phyloP scores from a whole-genome alignment of 208 protist species.

The Trichomonas gallinae region DNA sequence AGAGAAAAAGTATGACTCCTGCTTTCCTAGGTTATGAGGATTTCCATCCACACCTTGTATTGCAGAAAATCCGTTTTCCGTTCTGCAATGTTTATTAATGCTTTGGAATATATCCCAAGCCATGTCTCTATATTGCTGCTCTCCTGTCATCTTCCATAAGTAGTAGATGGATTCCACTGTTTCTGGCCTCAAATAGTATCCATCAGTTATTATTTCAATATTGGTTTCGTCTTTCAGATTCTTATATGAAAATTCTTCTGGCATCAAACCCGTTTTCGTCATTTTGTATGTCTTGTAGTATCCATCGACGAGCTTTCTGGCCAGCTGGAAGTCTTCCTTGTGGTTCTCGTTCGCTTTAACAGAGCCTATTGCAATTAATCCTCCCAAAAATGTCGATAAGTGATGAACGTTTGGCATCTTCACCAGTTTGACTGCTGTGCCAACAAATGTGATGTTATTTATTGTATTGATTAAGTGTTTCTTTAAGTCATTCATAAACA shows the following conservation, averaged over 20 bases:
- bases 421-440: not conserved
- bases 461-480: not conserved
- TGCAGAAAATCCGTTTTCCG: slow-evolving; percentile 38
- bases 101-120: slow-evolving; percentile 55
- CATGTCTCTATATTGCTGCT: slow-evolving; percentile 53
- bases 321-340: not conserved
- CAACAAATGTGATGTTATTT: not conserved
- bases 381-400: not conserved
- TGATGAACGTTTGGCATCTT: not conserved
- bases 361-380: not conserved
- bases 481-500: not conserved
- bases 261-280: not conserved
- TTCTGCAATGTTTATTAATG: slow-evolving; percentile 45
- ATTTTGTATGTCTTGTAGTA: not conserved
- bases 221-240: not conserved
- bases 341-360: not conserved
- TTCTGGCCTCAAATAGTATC: slow-evolving; percentile 36
- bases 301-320: not conserved
- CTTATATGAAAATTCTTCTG: not conserved
- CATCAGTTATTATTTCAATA: not conserved
- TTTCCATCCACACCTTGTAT: slow-evolving; percentile 34
- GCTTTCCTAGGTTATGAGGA: slow-evolving; percentile 38
- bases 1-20: slow-evolving; percentile 65
- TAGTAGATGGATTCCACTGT: slow-evolving; percentile 33
- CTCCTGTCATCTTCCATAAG: slow-evolving; percentile 37